Evolutionary conservation across 106 monocot genomes (phyloP).

Genomic region (Dendrobium chrysotoxum): DNA sequence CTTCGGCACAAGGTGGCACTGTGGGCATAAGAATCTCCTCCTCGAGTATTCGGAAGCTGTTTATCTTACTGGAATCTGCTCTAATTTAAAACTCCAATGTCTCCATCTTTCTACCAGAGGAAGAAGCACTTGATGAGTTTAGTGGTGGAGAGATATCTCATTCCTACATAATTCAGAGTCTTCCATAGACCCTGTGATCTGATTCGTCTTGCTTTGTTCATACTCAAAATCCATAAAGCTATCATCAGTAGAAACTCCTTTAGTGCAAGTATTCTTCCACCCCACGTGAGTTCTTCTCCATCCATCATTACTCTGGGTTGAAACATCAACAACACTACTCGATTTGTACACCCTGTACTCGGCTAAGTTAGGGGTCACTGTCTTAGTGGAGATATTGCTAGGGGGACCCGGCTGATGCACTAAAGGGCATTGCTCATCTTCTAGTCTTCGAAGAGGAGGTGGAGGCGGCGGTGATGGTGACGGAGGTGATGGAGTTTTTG

Average conservation of each 20-base stretch:
- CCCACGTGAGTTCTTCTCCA: not conserved
- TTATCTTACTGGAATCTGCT: slow-evolving; percentile 27
- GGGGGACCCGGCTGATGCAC: not conserved
- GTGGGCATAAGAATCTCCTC: slow-evolving; percentile 33
- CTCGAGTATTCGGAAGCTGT: slow-evolving; percentile 35
- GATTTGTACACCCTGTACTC: slow-evolving; percentile 29
- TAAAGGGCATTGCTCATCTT: slow-evolving; percentile 1
- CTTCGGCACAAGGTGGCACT: too few relatives aligned
- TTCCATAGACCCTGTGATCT: not conserved
- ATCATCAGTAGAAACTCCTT: slow-evolving; percentile 40
- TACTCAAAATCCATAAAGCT: slow-evolving; percentile 14
- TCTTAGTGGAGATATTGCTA: not conserved
- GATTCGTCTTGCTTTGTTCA: not conserved
- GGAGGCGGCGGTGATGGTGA: slow-evolving; percentile 10
- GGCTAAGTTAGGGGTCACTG: slow-evolving; percentile 8
- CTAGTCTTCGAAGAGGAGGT: slow-evolving; percentile 9
- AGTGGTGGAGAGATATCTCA: slow-evolving; percentile 26
- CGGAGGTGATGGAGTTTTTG: slow-evolving; percentile 24
- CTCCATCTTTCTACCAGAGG: slow-evolving; percentile 38
- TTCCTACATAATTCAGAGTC: slow-evolving; percentile 12
- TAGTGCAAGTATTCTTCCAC: slow-evolving; percentile 2
- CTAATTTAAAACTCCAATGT: slow-evolving; percentile 58
- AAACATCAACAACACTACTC: slow-evolving; percentile 30
- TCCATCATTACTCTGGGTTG: slow-evolving; percentile 51
- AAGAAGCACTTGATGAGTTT: slow-evolving; percentile 21